These are phyloP conservation scores for Iberis amara DNA, from an alignment of 441 rosid genomes.

Conservation along the genomic window DNA sequence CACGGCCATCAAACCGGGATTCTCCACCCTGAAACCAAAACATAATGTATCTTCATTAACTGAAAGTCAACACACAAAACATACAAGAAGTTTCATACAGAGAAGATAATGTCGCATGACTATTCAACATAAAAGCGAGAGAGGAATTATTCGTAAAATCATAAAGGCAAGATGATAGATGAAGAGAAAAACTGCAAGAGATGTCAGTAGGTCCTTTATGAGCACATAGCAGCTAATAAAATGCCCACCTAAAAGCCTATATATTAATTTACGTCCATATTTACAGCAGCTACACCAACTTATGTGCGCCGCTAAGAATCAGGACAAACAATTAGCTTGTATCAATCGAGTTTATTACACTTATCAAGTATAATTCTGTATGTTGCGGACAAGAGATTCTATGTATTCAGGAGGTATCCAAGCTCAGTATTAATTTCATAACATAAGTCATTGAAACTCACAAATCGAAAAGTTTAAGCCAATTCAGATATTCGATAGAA, in stretches of 20 bases:
- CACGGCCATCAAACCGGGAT: slow-evolving; percentile 27
- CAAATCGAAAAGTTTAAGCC: slow-evolving; percentile 3
- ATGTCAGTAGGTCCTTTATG: slow-evolving; percentile 54
- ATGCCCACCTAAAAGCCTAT: slow-evolving; percentile 71
- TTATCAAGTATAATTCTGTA: not conserved
- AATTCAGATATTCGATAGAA: slow-evolving; percentile 1
- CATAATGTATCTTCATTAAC: slow-evolving; percentile 14
- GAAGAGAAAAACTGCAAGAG: not conserved
- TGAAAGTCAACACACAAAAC: slow-evolving; percentile 7
- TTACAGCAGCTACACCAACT: slow-evolving; percentile 61
- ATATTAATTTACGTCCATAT: slow-evolving; percentile 53
- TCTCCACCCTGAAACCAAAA: slow-evolving; percentile 29
- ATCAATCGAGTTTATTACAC: too few relatives aligned
- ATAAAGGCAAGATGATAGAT: not conserved
- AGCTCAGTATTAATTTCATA: not conserved
- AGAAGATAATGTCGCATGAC: slow-evolving; percentile 1
- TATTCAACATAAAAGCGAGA: not conserved
- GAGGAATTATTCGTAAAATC: too few relatives aligned
- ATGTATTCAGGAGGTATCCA: not conserved
- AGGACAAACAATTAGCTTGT: slow-evolving; percentile 35
- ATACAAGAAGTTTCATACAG: not conserved
- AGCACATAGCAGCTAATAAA: slow-evolving; percentile 36
- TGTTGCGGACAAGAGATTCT: slow-evolving; percentile 1
- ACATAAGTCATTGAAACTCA: not conserved
- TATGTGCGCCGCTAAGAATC: slow-evolving; percentile 64